These are phyloP conservation scores for Verticillium albo-atrum DNA, from an alignment of 2,329 filamentous ascomycete genomes.

Conservation along the genomic window DNA sequence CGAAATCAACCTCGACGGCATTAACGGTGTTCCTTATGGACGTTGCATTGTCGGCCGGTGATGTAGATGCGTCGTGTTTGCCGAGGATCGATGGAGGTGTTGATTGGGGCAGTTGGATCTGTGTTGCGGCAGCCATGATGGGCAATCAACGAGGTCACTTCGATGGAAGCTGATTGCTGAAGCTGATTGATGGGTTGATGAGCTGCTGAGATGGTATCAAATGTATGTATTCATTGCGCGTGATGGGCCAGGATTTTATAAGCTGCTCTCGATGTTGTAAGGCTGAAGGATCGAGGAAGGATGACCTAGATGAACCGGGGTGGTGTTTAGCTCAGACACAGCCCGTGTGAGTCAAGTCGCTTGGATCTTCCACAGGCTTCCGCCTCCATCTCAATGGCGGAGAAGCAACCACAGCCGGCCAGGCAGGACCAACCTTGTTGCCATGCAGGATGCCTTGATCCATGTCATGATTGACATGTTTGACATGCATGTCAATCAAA, in stretches of 20 bases:
- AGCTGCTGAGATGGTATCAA: neutral
- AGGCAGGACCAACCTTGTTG: neutral
- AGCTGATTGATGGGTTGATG: no score
- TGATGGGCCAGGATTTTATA: neutral
- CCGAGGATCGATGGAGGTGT: neutral
- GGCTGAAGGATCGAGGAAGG: neutral
- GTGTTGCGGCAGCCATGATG: constrained; percentile 26
- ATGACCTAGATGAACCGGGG: no score
- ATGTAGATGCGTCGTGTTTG: neutral
- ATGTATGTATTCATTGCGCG: neutral
- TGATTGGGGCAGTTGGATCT: constrained; percentile 18
- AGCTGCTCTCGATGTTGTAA: neutral
- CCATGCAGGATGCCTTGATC: neutral
- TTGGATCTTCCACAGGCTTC: neutral
- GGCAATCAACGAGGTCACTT: neutral
- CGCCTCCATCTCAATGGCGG: neutral
- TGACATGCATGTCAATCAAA: neutral
- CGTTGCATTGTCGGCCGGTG: neutral
- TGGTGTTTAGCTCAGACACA: neutral
- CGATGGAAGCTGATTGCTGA: neutral
- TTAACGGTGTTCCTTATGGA: neutral
- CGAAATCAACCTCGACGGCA: constrained; percentile 3
- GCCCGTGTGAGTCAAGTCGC: neutral
- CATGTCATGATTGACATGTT: neutral
- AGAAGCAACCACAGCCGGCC: neutral